Evolutionary conservation across 2,329 filamentous ascomycete genomes (phyloP).

Genomic region (Aphanocladium album): DNA sequence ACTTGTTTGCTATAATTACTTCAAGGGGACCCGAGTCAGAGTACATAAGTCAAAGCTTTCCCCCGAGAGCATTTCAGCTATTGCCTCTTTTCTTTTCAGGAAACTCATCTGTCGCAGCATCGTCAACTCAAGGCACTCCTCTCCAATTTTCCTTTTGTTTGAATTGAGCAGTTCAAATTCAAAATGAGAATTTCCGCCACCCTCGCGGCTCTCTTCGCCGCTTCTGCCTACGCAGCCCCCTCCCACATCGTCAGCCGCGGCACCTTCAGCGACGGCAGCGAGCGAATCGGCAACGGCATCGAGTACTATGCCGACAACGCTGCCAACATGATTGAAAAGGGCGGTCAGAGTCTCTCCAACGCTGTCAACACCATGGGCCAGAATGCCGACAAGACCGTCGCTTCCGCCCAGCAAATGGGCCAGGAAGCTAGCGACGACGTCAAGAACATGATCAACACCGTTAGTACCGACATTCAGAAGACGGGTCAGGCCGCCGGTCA

Average conservation of each 20-base stretch:
- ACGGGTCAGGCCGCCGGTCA: slow-evolving; percentile 4
- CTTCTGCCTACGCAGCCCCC: not conserved
- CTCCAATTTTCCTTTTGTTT: not conserved
- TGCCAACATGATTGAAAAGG: not conserved
- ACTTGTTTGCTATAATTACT: not conserved
- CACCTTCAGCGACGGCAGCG: not conserved
- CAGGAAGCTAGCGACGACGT: not conserved
- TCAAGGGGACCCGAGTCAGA: not conserved
- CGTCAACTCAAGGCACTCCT: too few species aligned
- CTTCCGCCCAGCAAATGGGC: not conserved
- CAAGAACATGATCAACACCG: not conserved
- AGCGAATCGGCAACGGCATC: not conserved
- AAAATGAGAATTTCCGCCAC: not conserved
- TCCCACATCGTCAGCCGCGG: not conserved
- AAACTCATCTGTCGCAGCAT: too few species aligned
- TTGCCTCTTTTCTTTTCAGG: not conserved
- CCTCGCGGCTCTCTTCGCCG: not conserved
- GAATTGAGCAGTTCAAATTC: not conserved
- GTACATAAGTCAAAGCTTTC: not conserved
- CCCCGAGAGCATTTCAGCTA: not conserved
- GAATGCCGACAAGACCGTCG: not conserved
- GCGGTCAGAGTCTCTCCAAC: not conserved
- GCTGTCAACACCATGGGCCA: not conserved
- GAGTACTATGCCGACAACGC: not conserved
- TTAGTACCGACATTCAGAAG: too few species aligned